phyloP scores from a whole-genome alignment of 2,329 filamentous ascomycete genomes.

The Alternaria sp. region DNA sequence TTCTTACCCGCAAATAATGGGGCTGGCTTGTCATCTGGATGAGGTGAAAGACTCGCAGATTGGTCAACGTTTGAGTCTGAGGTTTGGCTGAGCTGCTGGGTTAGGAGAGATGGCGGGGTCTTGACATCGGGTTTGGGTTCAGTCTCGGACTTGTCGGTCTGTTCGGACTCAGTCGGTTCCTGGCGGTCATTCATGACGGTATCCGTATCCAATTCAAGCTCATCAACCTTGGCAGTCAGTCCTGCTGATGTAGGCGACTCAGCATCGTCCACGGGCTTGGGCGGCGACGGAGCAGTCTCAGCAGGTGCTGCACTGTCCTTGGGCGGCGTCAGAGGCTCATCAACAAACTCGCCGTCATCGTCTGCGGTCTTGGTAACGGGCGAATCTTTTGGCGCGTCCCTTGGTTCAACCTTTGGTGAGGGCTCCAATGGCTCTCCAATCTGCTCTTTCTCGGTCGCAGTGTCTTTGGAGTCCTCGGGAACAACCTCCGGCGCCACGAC shows the following conservation, averaged over 20 bases:
- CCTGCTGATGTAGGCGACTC: conserved; percentile 61
- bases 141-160: conserved; percentile 34
- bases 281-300: conserved; percentile 26
- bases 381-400: conserved; percentile 37
- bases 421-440: conserved; percentile 49
- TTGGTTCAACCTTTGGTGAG: conserved; percentile 56
- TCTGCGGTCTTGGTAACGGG: conserved; percentile 33
- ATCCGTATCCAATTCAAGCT: conserved; percentile 68
- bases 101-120: conserved; percentile 52
- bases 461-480: conserved; percentile 66
- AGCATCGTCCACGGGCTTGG: conserved; percentile 43
- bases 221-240: conserved; percentile 64
- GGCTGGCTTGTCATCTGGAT: conserved; percentile 73
- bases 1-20: conserved; percentile 66
- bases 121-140: conserved; percentile 41
- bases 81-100: conserved; percentile 52
- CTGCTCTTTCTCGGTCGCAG: conserved; percentile 61
- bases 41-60: conserved; percentile 57
- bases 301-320: conserved; percentile 35
- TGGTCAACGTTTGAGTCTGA: conserved; percentile 37
- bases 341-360: conserved; percentile 75
- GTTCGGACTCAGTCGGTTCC: conserved; percentile 28
- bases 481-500: conserved; percentile 76
- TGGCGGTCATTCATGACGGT: conserved; percentile 57
- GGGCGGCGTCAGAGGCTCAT: conserved; percentile 75